Percentiles rank a stretch among this genome's conserved stretches.
Evolutionary conservation across 2,329 filamentous ascomycete genomes (phyloP).

Genomic region (Venturia aucupariae): DNA sequence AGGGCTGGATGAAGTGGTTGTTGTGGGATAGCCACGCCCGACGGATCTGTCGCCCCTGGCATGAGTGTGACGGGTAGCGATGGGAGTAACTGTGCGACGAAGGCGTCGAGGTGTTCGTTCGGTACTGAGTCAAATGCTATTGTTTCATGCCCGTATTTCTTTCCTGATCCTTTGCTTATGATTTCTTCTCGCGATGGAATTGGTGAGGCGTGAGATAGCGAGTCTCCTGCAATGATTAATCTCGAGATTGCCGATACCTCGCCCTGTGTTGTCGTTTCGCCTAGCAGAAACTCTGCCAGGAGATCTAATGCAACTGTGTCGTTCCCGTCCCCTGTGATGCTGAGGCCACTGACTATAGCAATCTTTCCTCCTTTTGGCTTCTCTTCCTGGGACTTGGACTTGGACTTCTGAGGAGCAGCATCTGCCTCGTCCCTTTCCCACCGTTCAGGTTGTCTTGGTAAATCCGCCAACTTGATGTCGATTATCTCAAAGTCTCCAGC

Average conservation of each 20-base stretch:
- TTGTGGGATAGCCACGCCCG: slow-evolving; percentile 82
- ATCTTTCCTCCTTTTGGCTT: slow-evolving; percentile 55
- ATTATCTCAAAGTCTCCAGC: slow-evolving; percentile 90
- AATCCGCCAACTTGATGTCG: slow-evolving; percentile 78
- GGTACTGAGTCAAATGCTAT: slow-evolving; percentile 80
- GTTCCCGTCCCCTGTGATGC: slow-evolving; percentile 67
- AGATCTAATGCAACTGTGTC: slow-evolving; percentile 69
- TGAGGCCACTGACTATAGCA: slow-evolving; percentile 80
- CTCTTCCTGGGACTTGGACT: slow-evolving; percentile 29
- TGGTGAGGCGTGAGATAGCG: slow-evolving; percentile 48
- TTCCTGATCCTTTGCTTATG: slow-evolving; percentile 39
- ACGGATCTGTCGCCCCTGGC: slow-evolving; percentile 75
- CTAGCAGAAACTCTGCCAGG: slow-evolving; percentile 77
- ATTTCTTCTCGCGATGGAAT: slow-evolving; percentile 40
- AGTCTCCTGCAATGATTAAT: slow-evolving; percentile 87
- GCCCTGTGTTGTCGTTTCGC: slow-evolving; percentile 58
- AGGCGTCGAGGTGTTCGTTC: slow-evolving; percentile 72
- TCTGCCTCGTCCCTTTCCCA: slow-evolving; percentile 58
- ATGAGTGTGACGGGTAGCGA: slow-evolving; percentile 82
- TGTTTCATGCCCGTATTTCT: slow-evolving; percentile 93
- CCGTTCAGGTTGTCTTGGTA: slow-evolving; percentile 70
- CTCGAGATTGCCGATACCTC: slow-evolving; percentile 63
- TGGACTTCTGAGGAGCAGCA: slow-evolving; percentile 29
- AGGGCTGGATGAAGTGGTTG: slow-evolving; percentile 89
- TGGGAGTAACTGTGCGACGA: slow-evolving; percentile 71